Percentiles rank a stretch among this genome's conserved stretches.
Conservation (phyloP, 176 grass and related monocot genomes). For the Hyparrhenia diplandra region DNA sequence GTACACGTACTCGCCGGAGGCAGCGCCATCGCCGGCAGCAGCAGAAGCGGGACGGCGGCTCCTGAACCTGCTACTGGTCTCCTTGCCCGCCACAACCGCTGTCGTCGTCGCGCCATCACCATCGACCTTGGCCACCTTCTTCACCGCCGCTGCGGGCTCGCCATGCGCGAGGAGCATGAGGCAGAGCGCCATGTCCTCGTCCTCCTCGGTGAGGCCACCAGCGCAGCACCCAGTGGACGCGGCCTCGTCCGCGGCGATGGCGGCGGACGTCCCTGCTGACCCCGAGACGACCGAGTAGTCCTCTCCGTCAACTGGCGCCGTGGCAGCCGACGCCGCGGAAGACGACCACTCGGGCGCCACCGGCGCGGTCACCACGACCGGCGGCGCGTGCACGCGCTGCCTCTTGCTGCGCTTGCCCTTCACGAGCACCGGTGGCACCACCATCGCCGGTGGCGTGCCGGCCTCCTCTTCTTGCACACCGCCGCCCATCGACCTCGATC, state of each 20-base stretch:
- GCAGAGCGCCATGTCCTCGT: conserved; percentile 79
- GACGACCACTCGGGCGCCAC: background rate
- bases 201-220: conserved; percentile 48
- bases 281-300: conserved; percentile 21
- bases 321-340: background rate
- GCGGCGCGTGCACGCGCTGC: conserved; percentile 22
- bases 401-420: conserved; percentile 89
- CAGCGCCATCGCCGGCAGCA: background rate
- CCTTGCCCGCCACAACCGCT: background rate
- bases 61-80: conserved; percentile 22
- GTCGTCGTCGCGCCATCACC: background rate
- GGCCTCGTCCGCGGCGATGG: conserved; percentile 9
- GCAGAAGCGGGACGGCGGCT: conserved; percentile 37
- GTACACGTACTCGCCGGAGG: conserved; percentile 48
- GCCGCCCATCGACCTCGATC: conserved; percentile 26
- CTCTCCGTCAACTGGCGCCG: background rate
- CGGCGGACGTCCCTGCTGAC: background rate
- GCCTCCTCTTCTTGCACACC: conserved; percentile 29
- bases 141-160: background rate
- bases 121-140: background rate
- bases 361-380: background rate
- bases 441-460: background rate
- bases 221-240: background rate
- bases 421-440: conserved; percentile 26
- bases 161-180: conserved; percentile 70